These are phyloP conservation scores for Tuber brumale DNA, from an alignment of 495 filamentous ascomycete species.

Conservation along the genomic window DNA sequence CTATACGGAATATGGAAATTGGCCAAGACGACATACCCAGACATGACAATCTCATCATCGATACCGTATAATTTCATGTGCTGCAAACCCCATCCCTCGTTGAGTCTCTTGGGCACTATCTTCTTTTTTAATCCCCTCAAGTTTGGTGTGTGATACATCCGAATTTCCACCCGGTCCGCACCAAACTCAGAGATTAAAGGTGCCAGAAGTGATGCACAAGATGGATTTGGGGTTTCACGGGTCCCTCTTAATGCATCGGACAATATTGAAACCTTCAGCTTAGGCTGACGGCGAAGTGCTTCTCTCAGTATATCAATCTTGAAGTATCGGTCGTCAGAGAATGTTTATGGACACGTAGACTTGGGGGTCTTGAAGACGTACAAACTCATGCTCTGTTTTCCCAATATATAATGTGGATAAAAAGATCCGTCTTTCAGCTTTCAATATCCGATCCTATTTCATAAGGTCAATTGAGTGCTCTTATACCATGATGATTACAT, in stretches of 20 bases:
- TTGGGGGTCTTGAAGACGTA: conserved; percentile 41
- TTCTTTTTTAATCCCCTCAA: conserved; percentile 79
- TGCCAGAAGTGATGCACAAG: conserved; percentile 81
- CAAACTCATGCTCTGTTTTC: conserved; percentile 84
- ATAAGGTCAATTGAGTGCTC: conserved; percentile 8
- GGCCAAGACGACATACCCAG: conserved; percentile 55
- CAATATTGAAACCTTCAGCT: conserved; percentile 82
- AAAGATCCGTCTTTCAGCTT: conserved; percentile 73
- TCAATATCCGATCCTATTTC: conserved; percentile 65
- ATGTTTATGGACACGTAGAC: not conserved
- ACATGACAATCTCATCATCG: conserved; percentile 92
- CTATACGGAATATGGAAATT: not conserved
- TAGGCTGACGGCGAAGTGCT: conserved; percentile 64
- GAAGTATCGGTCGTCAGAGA: conserved; percentile 21
- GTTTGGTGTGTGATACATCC: conserved; percentile 97
- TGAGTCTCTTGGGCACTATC: conserved; percentile 77
- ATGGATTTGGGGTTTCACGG: conserved; percentile 77
- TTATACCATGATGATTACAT: not conserved
- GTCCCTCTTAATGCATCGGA: conserved; percentile 89
- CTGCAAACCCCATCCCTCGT: conserved; percentile 96
- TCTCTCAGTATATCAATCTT: conserved; percentile 70
- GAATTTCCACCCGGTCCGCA: conserved; percentile 76
- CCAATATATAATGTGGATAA: conserved; percentile 94
- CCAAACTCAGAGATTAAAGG: conserved; percentile 78
- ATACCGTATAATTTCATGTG: conserved; percentile 99